These are phyloP conservation scores for Iberis pinnata DNA, from an alignment of 345 rosid genomes.

Conservation along the genomic window DNA sequence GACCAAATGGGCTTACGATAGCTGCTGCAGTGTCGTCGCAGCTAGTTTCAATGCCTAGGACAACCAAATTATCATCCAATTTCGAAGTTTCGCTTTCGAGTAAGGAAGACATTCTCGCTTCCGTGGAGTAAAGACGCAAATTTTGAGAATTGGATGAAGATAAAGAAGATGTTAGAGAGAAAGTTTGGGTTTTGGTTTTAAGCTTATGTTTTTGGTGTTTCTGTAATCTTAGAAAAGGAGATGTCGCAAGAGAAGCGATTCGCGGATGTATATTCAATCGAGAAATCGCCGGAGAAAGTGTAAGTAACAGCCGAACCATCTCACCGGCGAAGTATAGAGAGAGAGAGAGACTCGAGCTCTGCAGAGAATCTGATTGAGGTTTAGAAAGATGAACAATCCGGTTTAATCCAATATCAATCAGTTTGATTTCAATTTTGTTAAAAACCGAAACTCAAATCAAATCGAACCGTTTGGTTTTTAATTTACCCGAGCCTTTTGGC, in stretches of 20 bases:
- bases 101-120: slow-evolving; percentile 3
- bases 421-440: no score
- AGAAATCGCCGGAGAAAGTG: slow-evolving; percentile 27
- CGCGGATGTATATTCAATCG: slow-evolving; percentile 10
- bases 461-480: neutral
- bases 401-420: neutral
- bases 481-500: neutral
- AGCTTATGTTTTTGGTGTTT: neutral
- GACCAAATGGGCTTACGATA: slow-evolving; percentile 48
- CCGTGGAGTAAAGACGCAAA: neutral
- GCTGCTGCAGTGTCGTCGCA: slow-evolving; percentile 98
- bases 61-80: slow-evolving; percentile 47
- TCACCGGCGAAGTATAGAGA: neutral
- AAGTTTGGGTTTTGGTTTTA: neutral
- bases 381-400: neutral
- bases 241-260: neutral
- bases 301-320: slow-evolving; percentile 24
- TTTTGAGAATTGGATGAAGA: slow-evolving; percentile 9
- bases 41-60: slow-evolving; percentile 92
- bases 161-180: slow-evolving; percentile 6
- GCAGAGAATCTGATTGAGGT: neutral
- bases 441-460: no score
- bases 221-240: slow-evolving; percentile 7
- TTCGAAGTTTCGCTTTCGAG: neutral
- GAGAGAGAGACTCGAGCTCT: neutral